phyloP scores from a whole-genome alignment of 352 stramenopile genomes.

The Phytophthora podocarpi region DNA sequence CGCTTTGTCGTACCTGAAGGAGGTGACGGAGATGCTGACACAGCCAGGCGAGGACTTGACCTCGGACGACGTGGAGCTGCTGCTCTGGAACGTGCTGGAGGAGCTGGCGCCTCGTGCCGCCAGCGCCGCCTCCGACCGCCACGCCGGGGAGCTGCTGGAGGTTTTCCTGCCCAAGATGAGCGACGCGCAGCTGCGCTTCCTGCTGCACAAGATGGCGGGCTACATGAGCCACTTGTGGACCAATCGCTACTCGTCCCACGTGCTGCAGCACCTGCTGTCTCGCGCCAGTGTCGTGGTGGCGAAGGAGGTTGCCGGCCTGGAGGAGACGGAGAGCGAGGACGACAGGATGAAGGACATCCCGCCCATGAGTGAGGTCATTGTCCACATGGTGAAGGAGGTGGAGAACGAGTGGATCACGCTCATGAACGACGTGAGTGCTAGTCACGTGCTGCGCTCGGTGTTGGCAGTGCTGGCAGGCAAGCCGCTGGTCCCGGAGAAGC shows the following conservation, averaged over 20 bases:
- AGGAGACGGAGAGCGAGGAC: conserved; percentile 57
- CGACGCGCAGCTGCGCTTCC: conserved; percentile 69
- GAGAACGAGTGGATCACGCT: conserved; percentile 84
- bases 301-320: conserved; percentile 30
- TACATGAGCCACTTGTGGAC: conserved; percentile 87
- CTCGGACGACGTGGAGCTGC: conserved; percentile 59
- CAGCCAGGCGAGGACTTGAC: conserved; percentile 54
- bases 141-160: conserved; percentile 74
- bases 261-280: conserved; percentile 78
- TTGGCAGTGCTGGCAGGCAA: conserved; percentile 69
- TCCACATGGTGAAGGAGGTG: conserved; percentile 78
- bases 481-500: conserved; percentile 73
- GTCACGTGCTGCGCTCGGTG: conserved; percentile 79
- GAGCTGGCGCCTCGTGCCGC: conserved; percentile 76
- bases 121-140: conserved; percentile 75
- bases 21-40: conserved; percentile 80
- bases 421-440: conserved; percentile 88
- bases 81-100: conserved; percentile 86
- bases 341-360: conserved; percentile 68
- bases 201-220: conserved; percentile 80
- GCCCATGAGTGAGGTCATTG: conserved; percentile 68
- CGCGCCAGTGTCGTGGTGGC: conserved; percentile 58
- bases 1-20: conserved; percentile 83
- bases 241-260: conserved; percentile 88
- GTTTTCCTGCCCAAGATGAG: conserved; percentile 77